A percentile compares a stretch with the other conserved stretches of the same genome.
Evolutionary conservation across 1,284 basidiomycete genomes (phyloP).

Genomic region (Chalciporus sp.): DNA sequence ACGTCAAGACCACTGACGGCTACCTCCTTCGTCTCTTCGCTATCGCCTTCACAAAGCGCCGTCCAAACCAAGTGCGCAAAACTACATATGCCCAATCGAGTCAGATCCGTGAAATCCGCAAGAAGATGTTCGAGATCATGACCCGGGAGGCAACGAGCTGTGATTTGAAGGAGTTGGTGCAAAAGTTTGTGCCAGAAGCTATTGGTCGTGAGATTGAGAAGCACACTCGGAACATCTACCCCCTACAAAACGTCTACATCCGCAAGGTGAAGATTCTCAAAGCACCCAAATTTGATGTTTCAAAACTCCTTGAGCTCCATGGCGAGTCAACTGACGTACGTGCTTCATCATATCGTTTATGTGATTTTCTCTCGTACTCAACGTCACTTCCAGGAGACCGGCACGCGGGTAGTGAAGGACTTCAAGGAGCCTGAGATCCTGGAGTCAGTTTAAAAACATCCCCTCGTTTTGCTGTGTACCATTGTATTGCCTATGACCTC

Average conservation of each 20-base stretch:
- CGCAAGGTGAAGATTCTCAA: slow-evolving; percentile 99
- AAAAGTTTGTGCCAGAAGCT: slow-evolving; percentile 99
- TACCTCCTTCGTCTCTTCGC: slow-evolving; percentile 99
- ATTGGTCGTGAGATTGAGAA: slow-evolving; percentile 99
- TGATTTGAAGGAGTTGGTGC: slow-evolving; percentile 97
- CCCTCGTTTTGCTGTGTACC: slow-evolving; percentile 34
- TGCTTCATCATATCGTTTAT: slow-evolving; percentile 22
- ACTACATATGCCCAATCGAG: slow-evolving; percentile 97
- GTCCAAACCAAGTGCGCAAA: slow-evolving; percentile 97
- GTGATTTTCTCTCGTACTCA: slow-evolving; percentile 15
- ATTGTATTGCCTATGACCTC: slow-evolving; percentile 46
- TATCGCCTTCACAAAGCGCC: slow-evolving; percentile 98
- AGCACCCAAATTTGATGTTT: slow-evolving; percentile 94
- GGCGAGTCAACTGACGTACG: slow-evolving; percentile 90
- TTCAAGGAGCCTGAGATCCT: slow-evolving; percentile 92
- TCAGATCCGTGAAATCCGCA: slow-evolving; percentile 97
- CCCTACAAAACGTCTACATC: slow-evolving; percentile 97
- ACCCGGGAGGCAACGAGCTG: slow-evolving; percentile 93
- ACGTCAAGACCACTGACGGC: slow-evolving; percentile 99
- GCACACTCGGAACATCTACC: slow-evolving; percentile 94
- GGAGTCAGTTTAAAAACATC: slow-evolving; percentile 72
- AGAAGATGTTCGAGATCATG: slow-evolving; percentile 99
- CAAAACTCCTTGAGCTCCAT: slow-evolving; percentile 95
- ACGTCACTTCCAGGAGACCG: slow-evolving; percentile 68
- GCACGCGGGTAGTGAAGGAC: slow-evolving; percentile 85